These are phyloP conservation scores for Oryza punctata DNA, from an alignment of 176 grass and related monocot genomes.

Conservation along the genomic window DNA sequence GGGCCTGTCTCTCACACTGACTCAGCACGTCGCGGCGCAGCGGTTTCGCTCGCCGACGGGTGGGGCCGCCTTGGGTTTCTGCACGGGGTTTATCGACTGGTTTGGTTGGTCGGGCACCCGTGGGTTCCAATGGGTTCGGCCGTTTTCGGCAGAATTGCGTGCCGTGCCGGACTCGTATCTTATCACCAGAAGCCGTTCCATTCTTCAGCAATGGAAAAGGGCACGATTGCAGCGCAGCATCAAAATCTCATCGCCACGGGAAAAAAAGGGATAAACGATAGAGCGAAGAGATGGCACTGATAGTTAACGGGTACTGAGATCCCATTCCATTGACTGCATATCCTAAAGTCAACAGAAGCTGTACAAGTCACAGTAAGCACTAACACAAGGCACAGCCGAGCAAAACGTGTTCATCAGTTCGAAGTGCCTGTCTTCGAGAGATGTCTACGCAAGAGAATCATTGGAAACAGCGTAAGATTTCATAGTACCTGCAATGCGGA, in stretches of 20 bases:
- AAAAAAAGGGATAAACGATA: too few relatives aligned
- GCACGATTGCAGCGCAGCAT: too few relatives aligned
- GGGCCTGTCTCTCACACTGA: too few relatives aligned
- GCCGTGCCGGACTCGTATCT: too few relatives aligned
- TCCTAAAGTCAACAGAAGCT: neutral
- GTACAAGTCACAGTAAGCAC: conserved; percentile 31
- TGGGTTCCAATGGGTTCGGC: neutral
- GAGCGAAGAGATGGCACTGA: too few relatives aligned
- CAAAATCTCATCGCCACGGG: too few relatives aligned
- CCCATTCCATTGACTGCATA: neutral
- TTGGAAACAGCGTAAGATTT: neutral
- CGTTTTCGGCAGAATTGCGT: too few relatives aligned
- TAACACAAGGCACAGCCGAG: neutral
- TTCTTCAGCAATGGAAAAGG: too few relatives aligned
- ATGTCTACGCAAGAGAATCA: neutral
- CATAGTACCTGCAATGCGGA: neutral
- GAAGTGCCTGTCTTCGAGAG: neutral
- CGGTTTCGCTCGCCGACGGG: neutral
- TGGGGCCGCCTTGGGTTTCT: neutral
- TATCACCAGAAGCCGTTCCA: too few relatives aligned
- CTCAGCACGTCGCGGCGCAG: conserved; percentile 3
- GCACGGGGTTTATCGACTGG: neutral
- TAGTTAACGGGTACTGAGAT: too few relatives aligned
- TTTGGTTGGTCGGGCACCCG: neutral
- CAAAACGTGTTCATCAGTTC: conserved; percentile 11